Base-by-base conservation (phyloP, 2,329 filamentous ascomycete species). In the Lizonia empirigonia region DNA sequence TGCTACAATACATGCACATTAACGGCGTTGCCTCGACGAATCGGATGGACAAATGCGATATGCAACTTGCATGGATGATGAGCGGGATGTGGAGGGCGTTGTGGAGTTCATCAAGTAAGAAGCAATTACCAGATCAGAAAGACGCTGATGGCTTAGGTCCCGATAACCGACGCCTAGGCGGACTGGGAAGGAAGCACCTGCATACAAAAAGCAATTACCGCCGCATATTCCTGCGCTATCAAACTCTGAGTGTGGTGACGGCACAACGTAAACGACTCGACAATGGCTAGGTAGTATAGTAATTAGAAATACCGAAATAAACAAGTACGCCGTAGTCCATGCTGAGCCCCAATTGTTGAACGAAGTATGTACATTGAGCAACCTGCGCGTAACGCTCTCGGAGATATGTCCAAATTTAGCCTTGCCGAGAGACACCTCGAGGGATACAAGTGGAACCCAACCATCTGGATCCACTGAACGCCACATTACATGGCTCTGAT, bases 391-490 rank as follows among this genome's bases (percentile, higher is more conserved):
- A 24, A 27, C 34, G 23, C 15, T 29, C 22, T 41, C 49, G 37
- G 49, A 38, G 20, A 19, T 34, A 22, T 63, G 37, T 26, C 27
- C n/a, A 36, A 26, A 49, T 54, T 63, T 26, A 65, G 56, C 29
- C 15, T 18, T 36, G 23, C 29, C 20, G 13, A 40, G 36, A 38
- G 37, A 29, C 19, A 37, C 16, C 26, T 37, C 24, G 19, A 37
- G 7, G 16, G 19, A 30, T 22, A 48, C 37, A 34, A 16, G 32
- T 34, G n/a, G 10, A 18, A 35, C 33, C 49, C 42, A 41, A 23
- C 36, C 44, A 39, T 23, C 12, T 27, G 39, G 39, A 42, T 44
- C 33, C 27, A 40, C 23, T 40, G 13, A 16, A 42, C 32, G 42
- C 49, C 49, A 38, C 42, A 29, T 34, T 34, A 33, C 23, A 23